Conservation (phyloP, 352 stramenopile species). For the Blastocystis sp. region DNA sequence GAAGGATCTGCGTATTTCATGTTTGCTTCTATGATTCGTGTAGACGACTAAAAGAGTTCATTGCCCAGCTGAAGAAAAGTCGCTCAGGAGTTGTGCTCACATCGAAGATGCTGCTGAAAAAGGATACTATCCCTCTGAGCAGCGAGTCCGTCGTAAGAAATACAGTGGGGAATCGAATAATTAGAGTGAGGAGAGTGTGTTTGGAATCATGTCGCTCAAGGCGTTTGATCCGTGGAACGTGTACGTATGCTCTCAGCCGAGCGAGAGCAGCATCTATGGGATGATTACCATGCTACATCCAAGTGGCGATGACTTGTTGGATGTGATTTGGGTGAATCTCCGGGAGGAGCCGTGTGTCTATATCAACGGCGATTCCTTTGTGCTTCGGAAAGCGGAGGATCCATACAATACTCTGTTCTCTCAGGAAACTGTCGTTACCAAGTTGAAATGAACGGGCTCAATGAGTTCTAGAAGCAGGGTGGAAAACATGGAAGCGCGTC, state of each 20-base stretch:
- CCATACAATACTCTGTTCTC: conserved; percentile 69
- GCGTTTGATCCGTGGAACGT: conserved; percentile 47
- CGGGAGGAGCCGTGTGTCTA: conserved; percentile 77
- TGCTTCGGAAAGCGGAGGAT: conserved; percentile 70
- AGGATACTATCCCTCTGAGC: neutral
- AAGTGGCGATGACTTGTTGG: neutral
- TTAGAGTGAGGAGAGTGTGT: neutral
- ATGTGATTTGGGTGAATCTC: conserved; percentile 71
- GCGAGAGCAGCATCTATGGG: conserved; percentile 13
- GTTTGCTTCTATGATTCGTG: neutral
- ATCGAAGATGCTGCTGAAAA: conserved; percentile 33
- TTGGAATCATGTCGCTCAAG: neutral
- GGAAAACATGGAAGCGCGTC: conserved; percentile 69
- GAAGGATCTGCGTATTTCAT: neutral
- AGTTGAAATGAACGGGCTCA: conserved; percentile 67
- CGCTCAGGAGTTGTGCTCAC: conserved; percentile 14
- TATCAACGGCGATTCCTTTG: conserved; percentile 71
- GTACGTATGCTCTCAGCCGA: conserved; percentile 30
- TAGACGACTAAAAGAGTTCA: conserved; percentile 39
- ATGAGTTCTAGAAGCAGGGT: conserved; percentile 57
- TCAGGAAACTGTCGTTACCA: conserved; percentile 68
- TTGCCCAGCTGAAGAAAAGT: neutral
- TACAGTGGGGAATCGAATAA: neutral
- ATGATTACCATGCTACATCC: conserved; percentile 29
- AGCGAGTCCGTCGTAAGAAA: neutral